Evolutionary conservation across 257 asterid species (phyloP).

Genomic region (Phtheirospermum japonicum): DNA sequence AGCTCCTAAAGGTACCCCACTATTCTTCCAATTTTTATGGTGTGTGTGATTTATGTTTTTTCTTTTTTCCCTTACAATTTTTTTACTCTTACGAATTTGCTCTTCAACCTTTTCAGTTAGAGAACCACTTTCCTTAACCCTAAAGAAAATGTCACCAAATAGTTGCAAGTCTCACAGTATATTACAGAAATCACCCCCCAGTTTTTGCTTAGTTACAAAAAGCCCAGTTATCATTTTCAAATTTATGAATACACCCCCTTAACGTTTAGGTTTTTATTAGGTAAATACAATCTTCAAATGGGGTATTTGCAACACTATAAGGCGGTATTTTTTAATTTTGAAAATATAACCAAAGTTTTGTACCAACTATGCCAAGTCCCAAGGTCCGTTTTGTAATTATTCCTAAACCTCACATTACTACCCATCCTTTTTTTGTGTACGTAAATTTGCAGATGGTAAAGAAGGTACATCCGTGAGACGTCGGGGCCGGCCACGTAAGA

Average conservation of each 20-base stretch:
- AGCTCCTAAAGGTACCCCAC: slow-evolving; percentile 60
- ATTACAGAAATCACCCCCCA: neutral
- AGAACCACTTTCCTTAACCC: no score
- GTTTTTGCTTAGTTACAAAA: neutral
- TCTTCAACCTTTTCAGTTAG: neutral
- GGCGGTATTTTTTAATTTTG: neutral
- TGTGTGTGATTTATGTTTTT: neutral
- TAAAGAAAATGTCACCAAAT: neutral
- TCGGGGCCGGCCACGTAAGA: slow-evolving; percentile 86
- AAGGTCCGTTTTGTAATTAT: neutral
- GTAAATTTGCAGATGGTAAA: slow-evolving; percentile 52
- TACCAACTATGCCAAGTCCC: neutral
- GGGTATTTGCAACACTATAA: neutral
- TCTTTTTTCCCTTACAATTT: no score
- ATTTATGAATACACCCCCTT: neutral
- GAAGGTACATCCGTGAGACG: slow-evolving; percentile 59
- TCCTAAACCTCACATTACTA: slow-evolving; percentile 10
- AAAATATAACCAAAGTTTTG: neutral
- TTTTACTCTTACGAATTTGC: slow-evolving; percentile 10
- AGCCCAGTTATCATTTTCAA: neutral
- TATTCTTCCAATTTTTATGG: slow-evolving; percentile 18
- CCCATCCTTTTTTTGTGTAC: slow-evolving; percentile 27
- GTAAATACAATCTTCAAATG: neutral
- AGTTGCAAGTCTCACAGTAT: neutral
- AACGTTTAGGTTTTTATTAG: neutral